Conservation (phyloP, 2,329 filamentous ascomycete genomes). For the Nemania sp. region DNA sequence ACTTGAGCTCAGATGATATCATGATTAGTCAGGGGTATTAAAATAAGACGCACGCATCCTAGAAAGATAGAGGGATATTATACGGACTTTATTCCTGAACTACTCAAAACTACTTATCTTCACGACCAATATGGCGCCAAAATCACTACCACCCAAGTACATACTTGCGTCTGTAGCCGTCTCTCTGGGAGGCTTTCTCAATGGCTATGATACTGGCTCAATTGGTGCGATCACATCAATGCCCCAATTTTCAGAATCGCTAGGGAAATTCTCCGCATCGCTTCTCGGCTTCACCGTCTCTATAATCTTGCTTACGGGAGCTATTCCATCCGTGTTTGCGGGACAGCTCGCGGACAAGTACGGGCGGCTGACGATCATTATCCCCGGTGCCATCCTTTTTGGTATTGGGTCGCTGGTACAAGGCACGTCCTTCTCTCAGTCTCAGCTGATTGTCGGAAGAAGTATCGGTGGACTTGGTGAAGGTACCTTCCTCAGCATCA, state of each 20-base stretch:
- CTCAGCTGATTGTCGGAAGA: conserved; percentile 60
- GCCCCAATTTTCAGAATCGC: conserved; percentile 38
- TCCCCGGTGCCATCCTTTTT: conserved; percentile 57
- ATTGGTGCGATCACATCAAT: conserved; percentile 44
- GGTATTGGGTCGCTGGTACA: conserved; percentile 58
- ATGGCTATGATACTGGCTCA: conserved; percentile 45
- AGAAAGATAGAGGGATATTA: too few relatives aligned
- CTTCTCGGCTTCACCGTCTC: conserved; percentile 64
- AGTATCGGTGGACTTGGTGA: conserved; percentile 62
- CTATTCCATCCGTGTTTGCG: conserved; percentile 60
- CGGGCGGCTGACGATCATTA: conserved; percentile 52
- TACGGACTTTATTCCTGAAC: too few relatives aligned
- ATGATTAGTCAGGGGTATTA: too few relatives aligned
- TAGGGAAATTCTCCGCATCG: conserved; percentile 56
- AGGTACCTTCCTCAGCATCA: conserved; percentile 61
- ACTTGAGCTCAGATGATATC: too few relatives aligned
- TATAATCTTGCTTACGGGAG: conserved; percentile 61
- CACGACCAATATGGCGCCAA: conserved; percentile 3
- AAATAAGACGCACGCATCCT: too few relatives aligned
- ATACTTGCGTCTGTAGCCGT: conserved; percentile 40
- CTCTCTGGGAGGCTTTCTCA: conserved; percentile 43
- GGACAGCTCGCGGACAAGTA: conserved; percentile 57
- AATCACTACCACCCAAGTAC: conserved; percentile 36
- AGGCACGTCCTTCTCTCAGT: conserved; percentile 50
- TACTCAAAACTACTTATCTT: too few relatives aligned